Conservation (phyloP, 2,329 filamentous ascomycete genomes). For the Pestalotiopsis fici region DNA sequence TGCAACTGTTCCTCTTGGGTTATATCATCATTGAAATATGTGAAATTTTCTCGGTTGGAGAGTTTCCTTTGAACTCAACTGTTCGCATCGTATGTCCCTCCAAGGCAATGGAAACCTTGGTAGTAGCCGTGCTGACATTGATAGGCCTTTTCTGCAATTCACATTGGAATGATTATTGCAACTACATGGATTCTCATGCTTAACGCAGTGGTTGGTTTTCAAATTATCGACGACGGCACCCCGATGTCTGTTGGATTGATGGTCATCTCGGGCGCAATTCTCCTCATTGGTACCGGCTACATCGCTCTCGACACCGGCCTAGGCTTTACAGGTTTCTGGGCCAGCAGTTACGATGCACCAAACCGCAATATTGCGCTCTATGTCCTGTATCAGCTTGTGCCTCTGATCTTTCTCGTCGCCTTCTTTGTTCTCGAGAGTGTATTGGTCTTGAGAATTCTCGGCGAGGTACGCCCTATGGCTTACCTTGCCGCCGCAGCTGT, state of each 20-base stretch:
- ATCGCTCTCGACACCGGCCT: conserved; percentile 94
- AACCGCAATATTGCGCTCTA: conserved; percentile 85
- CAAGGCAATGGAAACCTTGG: neutral
- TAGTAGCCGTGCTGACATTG: neutral
- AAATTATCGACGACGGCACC: conserved; percentile 92
- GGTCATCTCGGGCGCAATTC: conserved; percentile 64
- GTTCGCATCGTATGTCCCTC: conserved; percentile 69
- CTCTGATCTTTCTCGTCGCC: conserved; percentile 83
- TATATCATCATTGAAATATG: conserved; percentile 90
- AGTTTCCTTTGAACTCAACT: conserved; percentile 72
- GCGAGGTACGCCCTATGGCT: conserved; percentile 89
- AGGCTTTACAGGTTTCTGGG: conserved; percentile 79
- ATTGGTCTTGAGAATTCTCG: conserved; percentile 82
- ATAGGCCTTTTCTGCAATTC: conserved; percentile 84
- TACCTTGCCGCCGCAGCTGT: conserved; percentile 75
- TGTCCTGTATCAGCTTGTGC: conserved; percentile 87
- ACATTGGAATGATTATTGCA: conserved; percentile 86
- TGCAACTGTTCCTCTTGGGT: conserved; percentile 88
- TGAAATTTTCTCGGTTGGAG: conserved; percentile 94
- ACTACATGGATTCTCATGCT: conserved; percentile 89
- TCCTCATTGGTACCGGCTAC: conserved; percentile 92
- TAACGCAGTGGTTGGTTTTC: conserved; percentile 90
- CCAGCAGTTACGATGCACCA: conserved; percentile 56
- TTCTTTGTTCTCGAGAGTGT: conserved; percentile 85
- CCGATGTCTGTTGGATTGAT: conserved; percentile 79